Percentiles rank a stretch among this genome's conserved stretches.
Conservation (phyloP, 2,329 filamentous ascomycete species). For the Colletotrichum tamarilloi region DNA sequence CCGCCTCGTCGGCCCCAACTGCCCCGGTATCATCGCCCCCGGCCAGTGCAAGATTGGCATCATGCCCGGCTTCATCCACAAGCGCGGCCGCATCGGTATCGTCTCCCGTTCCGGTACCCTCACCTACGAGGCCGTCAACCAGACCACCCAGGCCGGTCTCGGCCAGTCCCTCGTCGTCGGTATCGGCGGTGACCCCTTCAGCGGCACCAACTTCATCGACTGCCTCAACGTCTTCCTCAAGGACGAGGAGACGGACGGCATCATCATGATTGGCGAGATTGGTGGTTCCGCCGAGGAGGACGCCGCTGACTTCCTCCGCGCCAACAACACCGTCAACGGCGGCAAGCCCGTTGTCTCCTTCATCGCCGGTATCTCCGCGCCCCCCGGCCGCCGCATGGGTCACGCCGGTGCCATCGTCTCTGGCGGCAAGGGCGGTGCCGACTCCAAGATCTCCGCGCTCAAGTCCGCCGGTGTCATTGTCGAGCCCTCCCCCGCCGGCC, state of each 20-base stretch:
- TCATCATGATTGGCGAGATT: slow-evolving; percentile 99
- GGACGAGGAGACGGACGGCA: slow-evolving; percentile 96
- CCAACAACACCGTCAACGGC: slow-evolving; percentile 86
- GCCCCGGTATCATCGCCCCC: slow-evolving; percentile 93
- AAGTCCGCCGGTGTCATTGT: slow-evolving; percentile 95
- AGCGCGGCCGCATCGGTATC: slow-evolving; percentile 98
- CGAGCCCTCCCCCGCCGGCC: slow-evolving; percentile 89
- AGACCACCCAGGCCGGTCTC: slow-evolving; percentile 96
- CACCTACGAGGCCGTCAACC: slow-evolving; percentile 99
- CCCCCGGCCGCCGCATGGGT: slow-evolving; percentile 96
- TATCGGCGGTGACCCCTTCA: slow-evolving; percentile 98
- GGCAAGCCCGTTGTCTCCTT: slow-evolving; percentile 97
- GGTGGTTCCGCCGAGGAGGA: slow-evolving; percentile 98
- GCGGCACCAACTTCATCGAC: slow-evolving; percentile 99
- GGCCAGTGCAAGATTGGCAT: slow-evolving; percentile 99
- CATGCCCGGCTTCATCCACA: slow-evolving; percentile 99
- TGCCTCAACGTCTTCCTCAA: slow-evolving; percentile 97
- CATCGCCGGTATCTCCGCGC: slow-evolving; percentile 97
- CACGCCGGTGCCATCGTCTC: slow-evolving; percentile 98
- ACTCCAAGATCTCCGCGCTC: slow-evolving; percentile 97
- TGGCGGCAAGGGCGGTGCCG: slow-evolving; percentile 96
- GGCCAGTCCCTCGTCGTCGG: slow-evolving; percentile 98
- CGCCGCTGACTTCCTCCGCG: slow-evolving; percentile 93
- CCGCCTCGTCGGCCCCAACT: slow-evolving; percentile 96
- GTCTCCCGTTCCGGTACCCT: slow-evolving; percentile 98